phyloP scores from a whole-genome alignment of 768 basidiomycete species.

The Lactarius tabidus region DNA sequence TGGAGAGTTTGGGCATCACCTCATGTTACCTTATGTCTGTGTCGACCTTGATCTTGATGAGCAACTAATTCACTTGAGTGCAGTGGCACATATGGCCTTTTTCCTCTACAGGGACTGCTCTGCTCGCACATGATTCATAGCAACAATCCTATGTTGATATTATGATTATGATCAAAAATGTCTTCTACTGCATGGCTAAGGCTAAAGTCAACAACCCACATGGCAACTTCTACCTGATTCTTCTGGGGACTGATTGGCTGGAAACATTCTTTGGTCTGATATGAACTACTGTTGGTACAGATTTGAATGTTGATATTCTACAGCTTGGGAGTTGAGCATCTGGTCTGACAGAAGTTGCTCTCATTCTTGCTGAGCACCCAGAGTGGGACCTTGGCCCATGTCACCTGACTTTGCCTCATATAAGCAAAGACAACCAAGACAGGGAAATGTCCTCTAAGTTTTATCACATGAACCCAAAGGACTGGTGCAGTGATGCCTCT shows the following conservation, averaged over 20 bases:
- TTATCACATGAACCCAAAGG: neutral
- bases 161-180: conserved; percentile 39
- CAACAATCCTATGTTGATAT: conserved; percentile 33
- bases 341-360: neutral
- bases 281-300: neutral
- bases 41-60: neutral
- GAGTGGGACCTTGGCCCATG: neutral
- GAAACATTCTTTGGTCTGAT: conserved; percentile 20
- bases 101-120: conserved; percentile 17
- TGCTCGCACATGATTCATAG: conserved; percentile 29
- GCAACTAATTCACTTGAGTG: neutral
- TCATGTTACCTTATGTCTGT: neutral
- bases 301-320: neutral
- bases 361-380: neutral
- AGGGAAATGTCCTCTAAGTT: neutral
- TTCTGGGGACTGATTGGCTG: conserved; percentile 28
- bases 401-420: neutral
- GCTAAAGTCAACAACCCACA: conserved; percentile 23
- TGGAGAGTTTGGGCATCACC: neutral
- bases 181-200: conserved; percentile 38
- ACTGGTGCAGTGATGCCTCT: neutral
- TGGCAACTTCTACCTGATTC: conserved; percentile 24
- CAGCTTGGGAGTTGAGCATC: conserved; percentile 4
- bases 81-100: conserved; percentile 3
- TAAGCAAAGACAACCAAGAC: neutral